Conservation (phyloP, 2,329 filamentous ascomycete species). For the Nannizziopsis arthrosporioides region DNA sequence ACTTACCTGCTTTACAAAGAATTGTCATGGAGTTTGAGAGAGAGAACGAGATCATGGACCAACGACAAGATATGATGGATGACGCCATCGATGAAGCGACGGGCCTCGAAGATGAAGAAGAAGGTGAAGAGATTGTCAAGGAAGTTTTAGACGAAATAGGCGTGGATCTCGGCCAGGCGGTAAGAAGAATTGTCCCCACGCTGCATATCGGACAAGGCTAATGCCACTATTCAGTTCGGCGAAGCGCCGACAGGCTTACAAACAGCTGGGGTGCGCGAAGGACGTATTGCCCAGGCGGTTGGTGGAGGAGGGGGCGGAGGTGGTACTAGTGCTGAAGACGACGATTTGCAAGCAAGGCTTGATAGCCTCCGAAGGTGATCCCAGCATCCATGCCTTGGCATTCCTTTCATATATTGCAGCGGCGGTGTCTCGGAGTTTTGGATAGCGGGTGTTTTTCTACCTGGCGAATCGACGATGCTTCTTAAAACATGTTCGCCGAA, state of each 20-base stretch:
- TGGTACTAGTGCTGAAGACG: slow-evolving; percentile 49
- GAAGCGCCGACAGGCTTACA: slow-evolving; percentile 82
- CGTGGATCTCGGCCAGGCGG: slow-evolving; percentile 77
- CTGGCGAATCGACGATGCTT: neutral
- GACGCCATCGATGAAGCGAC: slow-evolving; percentile 96
- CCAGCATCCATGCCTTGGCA: neutral
- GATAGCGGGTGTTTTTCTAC: neutral
- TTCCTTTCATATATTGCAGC: neutral
- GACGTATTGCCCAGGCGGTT: slow-evolving; percentile 74
- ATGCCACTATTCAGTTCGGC: slow-evolving; percentile 53
- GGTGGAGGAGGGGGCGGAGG: slow-evolving; percentile 51
- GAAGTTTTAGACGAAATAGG: slow-evolving; percentile 96
- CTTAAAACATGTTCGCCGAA: too few relatives aligned
- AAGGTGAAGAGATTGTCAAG: slow-evolving; percentile 92
- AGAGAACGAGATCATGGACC: slow-evolving; percentile 99
- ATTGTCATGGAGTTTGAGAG: slow-evolving; percentile 99
- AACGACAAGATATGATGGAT: slow-evolving; percentile 99
- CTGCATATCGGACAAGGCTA: slow-evolving; percentile 13
- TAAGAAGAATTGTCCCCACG: slow-evolving; percentile 39
- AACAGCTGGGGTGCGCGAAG: slow-evolving; percentile 58
- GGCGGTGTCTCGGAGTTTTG: slow-evolving; percentile 12
- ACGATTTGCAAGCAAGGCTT: slow-evolving; percentile 85
- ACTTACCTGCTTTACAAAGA: slow-evolving; percentile 82
- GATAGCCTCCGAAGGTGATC: slow-evolving; percentile 61
- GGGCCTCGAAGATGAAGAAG: slow-evolving; percentile 80